Evolutionary conservation across 306 rosid genomes (phyloP).

Genomic region (cucumber (Cucumis sativus)): DNA sequence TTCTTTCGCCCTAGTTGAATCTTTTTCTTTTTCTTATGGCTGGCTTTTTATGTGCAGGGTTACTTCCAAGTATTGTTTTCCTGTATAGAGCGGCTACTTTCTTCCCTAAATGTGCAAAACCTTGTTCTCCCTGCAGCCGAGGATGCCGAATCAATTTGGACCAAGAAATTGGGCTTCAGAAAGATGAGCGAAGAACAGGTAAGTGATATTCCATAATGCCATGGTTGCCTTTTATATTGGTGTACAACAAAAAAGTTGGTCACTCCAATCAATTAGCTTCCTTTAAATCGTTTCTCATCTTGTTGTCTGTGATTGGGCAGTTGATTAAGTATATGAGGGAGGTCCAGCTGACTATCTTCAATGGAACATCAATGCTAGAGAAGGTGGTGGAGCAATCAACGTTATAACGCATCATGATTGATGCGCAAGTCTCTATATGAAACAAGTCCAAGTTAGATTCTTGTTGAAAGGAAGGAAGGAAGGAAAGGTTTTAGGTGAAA

Average conservation of each 20-base stretch:
- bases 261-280: background rate
- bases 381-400: slow-evolving; percentile 42
- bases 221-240: background rate
- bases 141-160: slow-evolving; percentile 97
- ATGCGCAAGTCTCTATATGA: background rate
- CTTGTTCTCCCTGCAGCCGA: slow-evolving; percentile 98
- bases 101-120: slow-evolving; percentile 75
- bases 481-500: background rate
- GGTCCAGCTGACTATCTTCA: slow-evolving; percentile 91
- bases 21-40: background rate
- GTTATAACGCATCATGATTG: background rate
- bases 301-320: slow-evolving; percentile 23
- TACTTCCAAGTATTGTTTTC: slow-evolving; percentile 84
- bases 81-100: slow-evolving; percentile 73
- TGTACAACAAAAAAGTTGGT: background rate
- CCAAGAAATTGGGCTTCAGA: slow-evolving; percentile 73
- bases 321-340: slow-evolving; percentile 59
- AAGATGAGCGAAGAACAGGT: slow-evolving; percentile 91
- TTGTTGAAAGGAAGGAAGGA: background rate
- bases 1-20: background rate
- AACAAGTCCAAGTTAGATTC: background rate
- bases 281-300: background rate
- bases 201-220: slow-evolving; percentile 12
- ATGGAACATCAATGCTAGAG: slow-evolving; percentile 89
- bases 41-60: slow-evolving; percentile 33